Evolutionary conservation across 2,329 filamentous ascomycete species (phyloP).

Genomic region (Periconia sp.): DNA sequence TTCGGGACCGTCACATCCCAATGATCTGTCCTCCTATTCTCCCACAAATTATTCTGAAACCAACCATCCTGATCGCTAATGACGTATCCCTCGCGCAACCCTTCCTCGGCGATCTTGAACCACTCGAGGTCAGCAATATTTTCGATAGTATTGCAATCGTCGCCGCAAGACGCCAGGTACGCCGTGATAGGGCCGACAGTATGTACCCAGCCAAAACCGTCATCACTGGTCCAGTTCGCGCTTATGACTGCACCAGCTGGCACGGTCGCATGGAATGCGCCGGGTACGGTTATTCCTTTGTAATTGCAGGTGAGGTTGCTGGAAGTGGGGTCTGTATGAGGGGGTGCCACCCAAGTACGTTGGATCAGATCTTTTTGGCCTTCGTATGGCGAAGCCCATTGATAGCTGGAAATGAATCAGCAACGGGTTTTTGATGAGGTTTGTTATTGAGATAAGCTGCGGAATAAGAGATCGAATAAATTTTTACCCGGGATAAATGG

Average conservation of each 20-base stretch:
- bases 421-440: neutral
- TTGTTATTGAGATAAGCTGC: neutral
- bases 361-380: constrained; percentile 9
- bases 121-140: constrained; percentile 5
- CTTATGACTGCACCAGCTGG: constrained; percentile 5
- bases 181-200: constrained; percentile 1
- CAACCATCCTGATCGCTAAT: constrained; percentile 6
- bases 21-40: constrained; percentile 4
- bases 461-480: neutral
- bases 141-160: constrained; percentile 5
- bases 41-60: constrained; percentile 9
- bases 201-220: constrained; percentile 6
- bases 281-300: constrained; percentile 4
- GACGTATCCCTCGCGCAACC: constrained; percentile 3
- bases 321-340: constrained; percentile 1
- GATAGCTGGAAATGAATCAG: constrained; percentile 1
- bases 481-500: constrained; percentile 1
- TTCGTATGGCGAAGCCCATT: constrained; percentile 2
- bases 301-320: constrained; percentile 9
- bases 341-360: constrained; percentile 5
- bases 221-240: neutral
- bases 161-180: constrained; percentile 7
- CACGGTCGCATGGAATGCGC: constrained; percentile 7
- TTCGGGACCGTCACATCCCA: constrained; percentile 6
- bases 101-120: constrained; percentile 15